Conservation (phyloP, 2,329 filamentous ascomycete genomes). For the Pseudogymnoascus sp. region DNA sequence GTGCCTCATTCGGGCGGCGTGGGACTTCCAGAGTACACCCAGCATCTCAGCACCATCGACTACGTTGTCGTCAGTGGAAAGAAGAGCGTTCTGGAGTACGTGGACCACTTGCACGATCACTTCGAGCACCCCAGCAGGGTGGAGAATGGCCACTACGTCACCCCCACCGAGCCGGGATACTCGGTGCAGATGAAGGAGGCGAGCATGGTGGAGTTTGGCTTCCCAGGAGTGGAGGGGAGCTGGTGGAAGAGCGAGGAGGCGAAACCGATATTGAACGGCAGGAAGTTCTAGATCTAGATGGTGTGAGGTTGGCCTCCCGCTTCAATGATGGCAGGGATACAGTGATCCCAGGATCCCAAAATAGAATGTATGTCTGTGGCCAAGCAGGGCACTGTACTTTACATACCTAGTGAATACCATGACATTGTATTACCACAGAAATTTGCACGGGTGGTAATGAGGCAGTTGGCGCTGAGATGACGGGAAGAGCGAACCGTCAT, state of each 20-base stretch:
- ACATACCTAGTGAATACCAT: conserved; percentile 2
- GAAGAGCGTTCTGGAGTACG: conserved; percentile 78
- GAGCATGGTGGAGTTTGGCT: conserved; percentile 74
- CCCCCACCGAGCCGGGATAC: conserved; percentile 74
- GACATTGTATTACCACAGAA: conserved; percentile 5
- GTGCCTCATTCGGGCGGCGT: conserved; percentile 87
- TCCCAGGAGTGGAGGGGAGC: conserved; percentile 67
- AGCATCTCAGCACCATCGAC: conserved; percentile 87
- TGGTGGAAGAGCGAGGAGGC: conserved; percentile 71
- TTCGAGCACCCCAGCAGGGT: conserved; percentile 76
- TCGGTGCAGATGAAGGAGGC: conserved; percentile 89
- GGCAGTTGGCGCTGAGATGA: background rate
- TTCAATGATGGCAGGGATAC: background rate
- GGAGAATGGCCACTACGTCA: conserved; percentile 80
- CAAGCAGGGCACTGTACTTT: background rate
- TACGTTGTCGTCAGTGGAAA: conserved; percentile 81
- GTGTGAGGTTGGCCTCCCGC: background rate
- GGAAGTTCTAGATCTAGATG: conserved; percentile 23
- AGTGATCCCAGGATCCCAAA: background rate
- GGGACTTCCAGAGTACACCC: conserved; percentile 86
- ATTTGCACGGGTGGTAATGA: background rate
- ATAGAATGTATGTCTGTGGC: conserved; percentile 4
- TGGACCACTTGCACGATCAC: conserved; percentile 90
- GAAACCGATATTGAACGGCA: conserved; percentile 26
- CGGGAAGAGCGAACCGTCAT: background rate